These are phyloP conservation scores for Wallacemonas collosoma DNA, from an alignment of 208 protist genomes.

Conservation along the genomic window DNA sequence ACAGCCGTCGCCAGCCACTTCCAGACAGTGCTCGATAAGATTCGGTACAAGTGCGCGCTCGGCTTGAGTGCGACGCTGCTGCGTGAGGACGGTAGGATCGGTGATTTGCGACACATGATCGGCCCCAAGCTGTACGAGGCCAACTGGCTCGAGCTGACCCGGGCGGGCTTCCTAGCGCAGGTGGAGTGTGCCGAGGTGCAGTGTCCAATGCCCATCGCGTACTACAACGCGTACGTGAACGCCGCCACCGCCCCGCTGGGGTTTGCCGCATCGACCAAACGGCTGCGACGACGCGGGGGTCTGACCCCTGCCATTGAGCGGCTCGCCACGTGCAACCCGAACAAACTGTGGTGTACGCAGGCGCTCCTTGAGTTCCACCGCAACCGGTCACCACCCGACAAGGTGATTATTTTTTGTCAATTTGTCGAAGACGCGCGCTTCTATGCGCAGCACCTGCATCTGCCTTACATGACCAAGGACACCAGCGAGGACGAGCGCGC, in stretches of 20 bases:
- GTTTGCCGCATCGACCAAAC: constrained; percentile 15
- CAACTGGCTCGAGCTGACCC: constrained; percentile 98
- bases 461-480: constrained; percentile 87
- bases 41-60: constrained; percentile 98
- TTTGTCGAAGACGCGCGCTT: constrained; percentile 82
- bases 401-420: constrained; percentile 94
- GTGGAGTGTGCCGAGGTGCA: constrained; percentile 98
- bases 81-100: constrained; percentile 98
- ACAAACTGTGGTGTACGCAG: constrained; percentile 92
- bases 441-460: constrained; percentile 79
- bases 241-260: constrained; percentile 26
- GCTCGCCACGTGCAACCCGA: constrained; percentile 88
- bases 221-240: constrained; percentile 59
- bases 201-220: constrained; percentile 94
- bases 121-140: constrained; percentile 99
- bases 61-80: constrained; percentile 97
- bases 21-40: constrained; percentile 91
- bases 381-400: constrained; percentile 89
- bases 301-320: constrained; percentile 12
- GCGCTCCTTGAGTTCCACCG: constrained; percentile 96
- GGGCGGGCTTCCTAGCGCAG: constrained; percentile 95
- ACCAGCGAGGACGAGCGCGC: constrained; percentile 83
- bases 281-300: constrained; percentile 2
- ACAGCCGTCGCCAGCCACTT: constrained; percentile 97
- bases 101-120: constrained; percentile 98